Percentiles rank a stretch among this genome's conserved stretches.
Evolutionary conservation across 2,329 filamentous ascomycete species (phyloP).

Genomic region (Trichophyton equinum): DNA sequence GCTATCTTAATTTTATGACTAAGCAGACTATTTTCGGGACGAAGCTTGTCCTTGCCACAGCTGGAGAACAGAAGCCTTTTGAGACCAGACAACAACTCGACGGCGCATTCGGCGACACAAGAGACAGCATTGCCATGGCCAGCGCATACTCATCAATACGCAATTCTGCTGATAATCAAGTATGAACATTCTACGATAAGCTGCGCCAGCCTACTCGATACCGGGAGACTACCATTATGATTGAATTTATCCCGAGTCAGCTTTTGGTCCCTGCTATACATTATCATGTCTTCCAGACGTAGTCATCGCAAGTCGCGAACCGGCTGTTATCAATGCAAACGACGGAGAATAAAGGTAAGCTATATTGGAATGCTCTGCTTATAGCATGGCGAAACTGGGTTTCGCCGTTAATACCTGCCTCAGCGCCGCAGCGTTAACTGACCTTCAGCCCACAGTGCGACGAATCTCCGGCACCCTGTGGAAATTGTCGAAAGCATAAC

Average conservation of each 20-base stretch:
- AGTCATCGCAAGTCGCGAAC: conserved; percentile 25
- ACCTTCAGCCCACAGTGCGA: conserved; percentile 14
- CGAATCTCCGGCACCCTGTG: conserved; percentile 17
- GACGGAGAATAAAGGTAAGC: conserved; percentile 25
- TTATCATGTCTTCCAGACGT: conserved; percentile 16
- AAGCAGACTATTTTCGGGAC: background rate
- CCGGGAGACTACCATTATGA: background rate
- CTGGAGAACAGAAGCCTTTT: background rate
- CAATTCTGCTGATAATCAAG: background rate
- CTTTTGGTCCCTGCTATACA: no score
- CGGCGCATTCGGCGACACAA: background rate
- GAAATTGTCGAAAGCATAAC: conserved; percentile 18
- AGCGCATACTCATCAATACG: background rate
- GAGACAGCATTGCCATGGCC: background rate
- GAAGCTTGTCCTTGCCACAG: background rate
- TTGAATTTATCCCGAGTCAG: background rate
- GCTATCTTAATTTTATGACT: background rate
- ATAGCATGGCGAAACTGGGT: background rate
- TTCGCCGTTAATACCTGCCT: background rate
- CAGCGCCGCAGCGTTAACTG: background rate
- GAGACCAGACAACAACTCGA: background rate
- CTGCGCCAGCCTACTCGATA: background rate
- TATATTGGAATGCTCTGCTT: background rate
- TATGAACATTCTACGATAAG: background rate
- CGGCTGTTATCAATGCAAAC: conserved; percentile 25